These are phyloP conservation scores for Hordeum pubiflorum DNA, from an alignment of 202 grass and related monocot genomes.

Conservation along the genomic window DNA sequence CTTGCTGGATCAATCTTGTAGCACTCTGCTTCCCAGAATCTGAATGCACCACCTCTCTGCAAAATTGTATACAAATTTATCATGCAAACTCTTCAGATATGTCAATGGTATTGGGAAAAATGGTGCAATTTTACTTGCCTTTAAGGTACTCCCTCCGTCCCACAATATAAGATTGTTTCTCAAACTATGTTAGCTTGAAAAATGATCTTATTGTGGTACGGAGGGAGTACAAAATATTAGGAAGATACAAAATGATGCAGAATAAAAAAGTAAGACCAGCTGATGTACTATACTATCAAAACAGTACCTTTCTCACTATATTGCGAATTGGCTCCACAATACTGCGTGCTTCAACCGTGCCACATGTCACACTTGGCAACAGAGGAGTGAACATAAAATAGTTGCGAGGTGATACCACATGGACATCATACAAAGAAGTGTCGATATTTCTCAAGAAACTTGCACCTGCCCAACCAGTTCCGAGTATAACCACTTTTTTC, in stretches of 20 bases:
- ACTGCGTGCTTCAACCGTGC: constrained; percentile 73
- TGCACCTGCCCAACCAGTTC: constrained; percentile 69
- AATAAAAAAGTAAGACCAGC: not conserved
- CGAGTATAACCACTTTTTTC: constrained; percentile 64
- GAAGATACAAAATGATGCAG: not conserved
- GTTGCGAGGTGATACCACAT: constrained; percentile 76
- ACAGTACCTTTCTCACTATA: constrained; percentile 52
- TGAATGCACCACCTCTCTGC: constrained; percentile 50
- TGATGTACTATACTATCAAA: not conserved
- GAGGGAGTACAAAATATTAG: not conserved
- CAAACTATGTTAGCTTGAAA: no score
- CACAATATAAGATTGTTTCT: no score
- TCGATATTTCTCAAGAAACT: constrained; percentile 71
- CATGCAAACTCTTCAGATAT: not conserved
- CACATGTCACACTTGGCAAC: constrained; percentile 73
- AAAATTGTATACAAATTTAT: not conserved
- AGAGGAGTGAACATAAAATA: constrained; percentile 73
- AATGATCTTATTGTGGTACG: no score
- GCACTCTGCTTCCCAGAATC: constrained; percentile 79
- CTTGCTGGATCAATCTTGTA: constrained; percentile 54
- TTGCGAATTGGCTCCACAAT: constrained; percentile 72
- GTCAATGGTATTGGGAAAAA: not conserved
- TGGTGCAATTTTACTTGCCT: not conserved
- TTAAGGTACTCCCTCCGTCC: not conserved
- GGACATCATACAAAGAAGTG: constrained; percentile 63